These are phyloP conservation scores for Vinca minor DNA, from an alignment of 257 asterid species.

Conservation along the genomic window DNA sequence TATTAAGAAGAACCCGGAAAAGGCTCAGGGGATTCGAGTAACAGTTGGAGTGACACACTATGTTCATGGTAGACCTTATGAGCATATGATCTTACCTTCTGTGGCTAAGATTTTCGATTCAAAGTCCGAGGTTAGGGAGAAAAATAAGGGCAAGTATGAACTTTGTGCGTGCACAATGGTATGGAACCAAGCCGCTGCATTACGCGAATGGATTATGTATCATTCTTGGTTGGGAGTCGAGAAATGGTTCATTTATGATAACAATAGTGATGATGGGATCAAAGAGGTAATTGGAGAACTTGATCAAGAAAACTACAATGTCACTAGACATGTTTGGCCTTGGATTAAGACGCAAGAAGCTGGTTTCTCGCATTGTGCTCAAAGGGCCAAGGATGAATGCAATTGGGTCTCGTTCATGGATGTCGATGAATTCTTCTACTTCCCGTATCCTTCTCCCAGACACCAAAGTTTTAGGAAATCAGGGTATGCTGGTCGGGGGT, in stretches of 20 bases:
- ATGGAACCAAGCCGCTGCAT: conserved; percentile 83
- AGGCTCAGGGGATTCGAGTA: conserved; percentile 48
- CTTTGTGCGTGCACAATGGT: conserved; percentile 94
- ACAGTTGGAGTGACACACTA: conserved; percentile 42
- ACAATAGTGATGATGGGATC: conserved; percentile 72
- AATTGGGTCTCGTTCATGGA: conserved; percentile 90
- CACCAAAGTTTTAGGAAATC: conserved; percentile 25
- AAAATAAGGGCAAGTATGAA: conserved; percentile 30
- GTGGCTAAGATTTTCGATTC: conserved; percentile 52
- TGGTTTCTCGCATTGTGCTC: conserved; percentile 90
- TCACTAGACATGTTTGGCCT: conserved; percentile 86
- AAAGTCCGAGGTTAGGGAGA: conserved; percentile 11
- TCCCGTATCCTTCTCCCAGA: conserved; percentile 42
- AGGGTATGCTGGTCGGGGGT: conserved; percentile 43
- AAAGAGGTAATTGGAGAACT: conserved; percentile 47
- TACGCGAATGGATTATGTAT: conserved; percentile 78
- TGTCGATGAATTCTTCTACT: conserved; percentile 88
- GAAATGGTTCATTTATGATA: conserved; percentile 87
- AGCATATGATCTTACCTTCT: conserved; percentile 53
- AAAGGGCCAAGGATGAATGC: conserved; percentile 70
- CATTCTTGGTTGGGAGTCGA: conserved; percentile 91
- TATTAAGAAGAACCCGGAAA: conserved; percentile 29
- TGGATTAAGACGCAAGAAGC: conserved; percentile 99
- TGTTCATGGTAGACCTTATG: conserved; percentile 21
- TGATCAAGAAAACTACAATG: conserved; percentile 42